Evolutionary conservation across 1,139 yeast genomes (phyloP), one percentile per base, ranked within the genome.

Genomic region (Taphrina sp.): DNA sequence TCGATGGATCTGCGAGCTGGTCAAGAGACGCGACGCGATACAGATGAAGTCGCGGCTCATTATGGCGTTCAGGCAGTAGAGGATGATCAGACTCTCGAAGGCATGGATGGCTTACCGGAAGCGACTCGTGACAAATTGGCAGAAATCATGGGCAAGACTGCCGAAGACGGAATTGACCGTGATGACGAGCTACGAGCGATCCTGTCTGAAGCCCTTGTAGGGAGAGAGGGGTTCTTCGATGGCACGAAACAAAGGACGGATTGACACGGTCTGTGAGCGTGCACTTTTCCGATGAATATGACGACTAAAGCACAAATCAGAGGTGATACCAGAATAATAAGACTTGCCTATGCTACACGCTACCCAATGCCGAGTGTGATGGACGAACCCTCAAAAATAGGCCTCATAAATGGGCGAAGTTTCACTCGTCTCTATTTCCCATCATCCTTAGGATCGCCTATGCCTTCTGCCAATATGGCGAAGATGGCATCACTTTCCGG

Each of bases 391-490:
- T 2, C 33, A 28, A n/a, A n/a, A 28, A n/a, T 28, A 10, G n/a
- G n/a, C n/a, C 1, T 10, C n/a, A 10, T 28, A 28, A 10, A 28
- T n/a, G 1, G n/a, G 33, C 10, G n/a, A 10, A 28, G 33, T 10
- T n/a, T 10, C 33, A 28, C 10, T 28, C 33, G n/a, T n/a, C n/a
- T n/a, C n/a, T n/a, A 43, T 29, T 43, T 29, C 10, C 47, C 45
- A 19, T 49, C 54, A 39, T 49, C 54, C 64, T 83, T 80, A 52
- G 97, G 97, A 71, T 92, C 99, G 59, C 95, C 96, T 62, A 92
- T 84, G 59, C 99, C 98, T 66, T 92, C 96, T 66, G 89, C 96
- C 66, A 90, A 90, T 61, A 92, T 88, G 14, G 96, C 97, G 74
- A 92, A 92, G 12, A 89, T 85, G 65, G 96, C 86, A 64, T 92